Evolutionary conservation across 768 basidiomycete species (phyloP), one percentile per base, ranked within the genome.

Genomic region (Tubosaeta sp.): DNA sequence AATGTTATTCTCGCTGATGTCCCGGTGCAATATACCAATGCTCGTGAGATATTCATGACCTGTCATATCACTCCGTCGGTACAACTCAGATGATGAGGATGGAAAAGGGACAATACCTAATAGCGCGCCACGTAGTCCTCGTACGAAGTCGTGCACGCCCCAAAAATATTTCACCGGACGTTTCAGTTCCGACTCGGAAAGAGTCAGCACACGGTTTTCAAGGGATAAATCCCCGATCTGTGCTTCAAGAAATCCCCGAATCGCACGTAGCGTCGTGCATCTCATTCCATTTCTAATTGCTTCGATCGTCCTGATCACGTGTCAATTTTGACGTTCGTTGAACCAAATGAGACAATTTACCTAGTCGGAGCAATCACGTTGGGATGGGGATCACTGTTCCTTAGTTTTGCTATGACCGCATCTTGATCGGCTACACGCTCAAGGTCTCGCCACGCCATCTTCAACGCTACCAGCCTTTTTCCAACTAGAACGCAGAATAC

Each of bases 1-100:
- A 5, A 74, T 58, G 43, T 71, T 72, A 9, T 70, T 69, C 27
- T 64, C 62, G 52, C 68, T 72, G 44, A 72, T 54, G 43, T 73
- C 66, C 5, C 68, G 56, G 35, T 72, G 70, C 4, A 71, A 47
- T 37, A 74, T 60, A 0, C 61, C 63, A 7, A 53, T 50, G 0
- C 14, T 29, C 3, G 50, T 55, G 0, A 64, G 54, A 41, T 37
- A 58, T 32, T 62, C 37, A n/a, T 62, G 63, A 0, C 63, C 46
- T 47, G 16, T 6, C 34, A 47, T 22, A 16, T 22, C n/a, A n/a
- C n/a, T n/a, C n/a, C n/a, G n/a, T n/a, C n/a, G n/a, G n/a, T n/a
- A n/a, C n/a, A 1, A n/a, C 26, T 11, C 25, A 25, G 16, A 35
- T 5, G n/a, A n/a, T n/a, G n/a, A n/a, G n/a, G n/a, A n/a, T n/a